phyloP scores from a whole-genome alignment of 1,284 basidiomycete species.

The Pseudozyma sp. region DNA sequence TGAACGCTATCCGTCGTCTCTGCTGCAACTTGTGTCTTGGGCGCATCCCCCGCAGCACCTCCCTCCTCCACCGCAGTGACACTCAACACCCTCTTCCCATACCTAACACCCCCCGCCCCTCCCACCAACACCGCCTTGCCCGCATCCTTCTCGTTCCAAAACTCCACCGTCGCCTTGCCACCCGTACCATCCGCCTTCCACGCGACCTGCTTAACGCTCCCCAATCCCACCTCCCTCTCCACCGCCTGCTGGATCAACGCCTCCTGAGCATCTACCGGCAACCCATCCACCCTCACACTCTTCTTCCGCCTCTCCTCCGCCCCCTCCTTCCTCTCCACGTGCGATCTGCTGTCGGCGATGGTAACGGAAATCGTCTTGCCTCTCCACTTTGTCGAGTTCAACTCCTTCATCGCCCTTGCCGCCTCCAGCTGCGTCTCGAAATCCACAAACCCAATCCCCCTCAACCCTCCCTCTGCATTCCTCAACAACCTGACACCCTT shows the following conservation, averaged over 20 bases:
- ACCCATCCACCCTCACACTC: constrained; percentile 45
- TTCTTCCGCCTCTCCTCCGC: constrained; percentile 27
- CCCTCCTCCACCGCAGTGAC: constrained; percentile 15
- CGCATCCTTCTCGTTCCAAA: constrained; percentile 41
- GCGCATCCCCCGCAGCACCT: background rate
- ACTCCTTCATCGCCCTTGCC: constrained; percentile 57
- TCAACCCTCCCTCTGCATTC: constrained; percentile 78
- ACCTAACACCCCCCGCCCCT: constrained; percentile 12
- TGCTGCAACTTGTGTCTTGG: background rate
- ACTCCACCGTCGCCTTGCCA: constrained; percentile 49
- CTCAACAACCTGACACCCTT: constrained; percentile 82
- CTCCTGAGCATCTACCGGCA: constrained; percentile 65
- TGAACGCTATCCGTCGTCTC: too few relatives aligned
- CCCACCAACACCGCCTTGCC: constrained; percentile 47
- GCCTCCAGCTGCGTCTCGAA: constrained; percentile 73
- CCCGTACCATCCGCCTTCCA: constrained; percentile 53
- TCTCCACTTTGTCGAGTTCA: constrained; percentile 55
- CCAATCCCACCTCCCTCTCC: constrained; percentile 49
- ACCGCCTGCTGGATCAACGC: constrained; percentile 66
- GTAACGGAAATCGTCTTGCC: constrained; percentile 59
- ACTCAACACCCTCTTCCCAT: constrained; percentile 8
- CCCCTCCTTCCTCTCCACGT: constrained; percentile 10
- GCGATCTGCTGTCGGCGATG: constrained; percentile 36
- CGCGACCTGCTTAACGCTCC: constrained; percentile 52
- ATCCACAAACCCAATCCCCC: constrained; percentile 93